Conservation (phyloP, 2,329 filamentous ascomycete genomes). For the Rhynchosporium graminicola region DNA sequence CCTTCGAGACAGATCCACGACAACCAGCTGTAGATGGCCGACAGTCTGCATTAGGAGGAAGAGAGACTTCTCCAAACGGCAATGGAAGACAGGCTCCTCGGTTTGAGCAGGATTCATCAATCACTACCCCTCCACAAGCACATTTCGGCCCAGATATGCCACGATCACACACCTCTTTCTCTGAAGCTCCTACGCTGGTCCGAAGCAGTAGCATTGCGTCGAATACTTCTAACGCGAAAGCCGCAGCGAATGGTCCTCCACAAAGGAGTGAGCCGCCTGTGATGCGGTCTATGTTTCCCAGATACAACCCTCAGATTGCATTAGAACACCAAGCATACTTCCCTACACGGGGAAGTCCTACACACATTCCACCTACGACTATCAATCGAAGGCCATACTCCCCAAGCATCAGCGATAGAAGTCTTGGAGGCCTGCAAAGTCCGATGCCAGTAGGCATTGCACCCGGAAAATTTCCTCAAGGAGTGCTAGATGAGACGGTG, state of each 20-base stretch:
- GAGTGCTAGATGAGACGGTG: slow-evolving; percentile 35
- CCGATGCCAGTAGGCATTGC: slow-evolving; percentile 33
- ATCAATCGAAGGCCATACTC: slow-evolving; percentile 67
- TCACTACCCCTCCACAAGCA: slow-evolving; percentile 34
- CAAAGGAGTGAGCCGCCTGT: slow-evolving; percentile 42
- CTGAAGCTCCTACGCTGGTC: slow-evolving; percentile 52
- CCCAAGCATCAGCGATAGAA: slow-evolving; percentile 35
- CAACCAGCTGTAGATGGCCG: slow-evolving; percentile 30
- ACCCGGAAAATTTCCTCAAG: slow-evolving; percentile 35
- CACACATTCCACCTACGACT: slow-evolving; percentile 61
- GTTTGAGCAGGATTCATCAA: slow-evolving; percentile 25
- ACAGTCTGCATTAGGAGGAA: slow-evolving; percentile 28
- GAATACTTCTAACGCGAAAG: slow-evolving; percentile 58
- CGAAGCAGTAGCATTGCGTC: slow-evolving; percentile 53
- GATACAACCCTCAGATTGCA: slow-evolving; percentile 67
- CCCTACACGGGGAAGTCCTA: slow-evolving; percentile 65
- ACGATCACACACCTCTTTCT: slow-evolving; percentile 53
- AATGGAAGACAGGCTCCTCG: slow-evolving; percentile 27
- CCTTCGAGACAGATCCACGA: slow-evolving; percentile 27
- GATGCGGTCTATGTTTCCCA: slow-evolving; percentile 74
- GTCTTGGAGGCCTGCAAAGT: slow-evolving; percentile 35
- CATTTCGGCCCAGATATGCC: slow-evolving; percentile 37
- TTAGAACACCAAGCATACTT: slow-evolving; percentile 70
- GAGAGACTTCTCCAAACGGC: slow-evolving; percentile 20
- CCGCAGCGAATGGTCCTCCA: slow-evolving; percentile 33